Evolutionary conservation across 192 early-diverging fungal species (phyloP).

Genomic region (Backusella westeae): DNA sequence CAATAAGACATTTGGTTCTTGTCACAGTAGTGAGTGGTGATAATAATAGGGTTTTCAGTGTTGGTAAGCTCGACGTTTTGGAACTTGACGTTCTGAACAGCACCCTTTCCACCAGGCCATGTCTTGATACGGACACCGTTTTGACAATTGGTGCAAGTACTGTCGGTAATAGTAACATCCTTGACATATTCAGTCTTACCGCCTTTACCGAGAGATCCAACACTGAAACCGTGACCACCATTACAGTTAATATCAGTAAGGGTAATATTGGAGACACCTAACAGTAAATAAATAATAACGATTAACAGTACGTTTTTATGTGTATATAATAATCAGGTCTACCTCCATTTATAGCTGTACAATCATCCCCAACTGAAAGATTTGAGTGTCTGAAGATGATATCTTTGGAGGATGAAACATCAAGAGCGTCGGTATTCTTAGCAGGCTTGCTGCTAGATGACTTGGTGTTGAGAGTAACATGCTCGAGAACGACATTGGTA

Average conservation of each 20-base stretch:
- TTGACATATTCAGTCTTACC: constrained; percentile 30
- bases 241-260: constrained; percentile 39
- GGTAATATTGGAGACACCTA: constrained; percentile 40
- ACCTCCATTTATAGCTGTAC: constrained; percentile 45
- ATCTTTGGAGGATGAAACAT: constrained; percentile 24
- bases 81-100: constrained; percentile 47
- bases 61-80: constrained; percentile 35
- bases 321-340: background rate
- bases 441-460: constrained; percentile 21
- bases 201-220: constrained; percentile 19
- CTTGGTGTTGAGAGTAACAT: constrained; percentile 16
- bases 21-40: constrained; percentile 48
- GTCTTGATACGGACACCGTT: constrained; percentile 56
- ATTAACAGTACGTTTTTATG: background rate
- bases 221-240: constrained; percentile 29
- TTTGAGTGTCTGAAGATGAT: constrained; percentile 35
- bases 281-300: background rate
- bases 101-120: constrained; percentile 38
- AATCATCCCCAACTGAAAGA: constrained; percentile 50
- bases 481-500: constrained; percentile 10
- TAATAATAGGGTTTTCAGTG: constrained; percentile 37
- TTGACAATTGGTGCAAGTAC: constrained; percentile 29
- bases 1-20: constrained; percentile 38
- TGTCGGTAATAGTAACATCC: constrained; percentile 34
- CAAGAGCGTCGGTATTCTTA: constrained; percentile 48